Conservation (phyloP, 176 grass and related monocot species). For the Triticum urartu region DNA sequence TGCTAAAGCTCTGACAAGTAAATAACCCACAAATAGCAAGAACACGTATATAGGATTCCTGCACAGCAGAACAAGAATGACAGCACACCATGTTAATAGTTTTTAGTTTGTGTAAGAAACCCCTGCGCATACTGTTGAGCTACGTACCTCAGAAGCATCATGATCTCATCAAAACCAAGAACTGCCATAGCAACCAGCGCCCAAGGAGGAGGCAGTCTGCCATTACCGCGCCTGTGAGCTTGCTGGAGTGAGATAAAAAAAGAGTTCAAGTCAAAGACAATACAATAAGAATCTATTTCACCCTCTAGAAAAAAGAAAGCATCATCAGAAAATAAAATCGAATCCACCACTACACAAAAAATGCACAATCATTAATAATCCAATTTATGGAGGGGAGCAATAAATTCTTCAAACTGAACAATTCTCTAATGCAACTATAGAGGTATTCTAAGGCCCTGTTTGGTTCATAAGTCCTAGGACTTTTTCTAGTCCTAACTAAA, state of each 20-base stretch:
- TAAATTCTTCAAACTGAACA: not conserved
- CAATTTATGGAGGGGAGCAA: not conserved
- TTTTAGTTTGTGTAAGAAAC: not conserved
- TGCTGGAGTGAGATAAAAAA: conserved; percentile 53
- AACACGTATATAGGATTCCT: conserved; percentile 88
- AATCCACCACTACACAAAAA: not conserved
- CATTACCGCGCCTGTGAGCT: conserved; percentile 64
- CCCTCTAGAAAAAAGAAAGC: not conserved
- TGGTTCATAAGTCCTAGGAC: no score
- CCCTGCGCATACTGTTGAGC: not conserved
- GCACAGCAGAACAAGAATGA: conserved; percentile 34
- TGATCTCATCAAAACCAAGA: conserved; percentile 97
- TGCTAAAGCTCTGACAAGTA: conserved; percentile 66
- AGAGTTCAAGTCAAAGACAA: conserved; percentile 14
- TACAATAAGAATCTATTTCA: conserved; percentile 7
- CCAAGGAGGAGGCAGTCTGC: conserved; percentile 81
- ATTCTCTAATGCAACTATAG: not conserved
- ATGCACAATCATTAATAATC: not conserved
- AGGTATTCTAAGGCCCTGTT: not conserved
- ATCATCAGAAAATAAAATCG: not conserved
- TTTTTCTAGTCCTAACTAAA: no score
- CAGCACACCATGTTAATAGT: conserved; percentile 24
- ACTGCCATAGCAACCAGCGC: conserved; percentile 71
- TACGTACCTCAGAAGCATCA: conserved; percentile 51
- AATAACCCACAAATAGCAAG: conserved; percentile 73